Evolutionary conservation across 1,139 yeast species (phyloP), one percentile per base, ranked within the genome.

Genomic region (Taphrina betulina): DNA sequence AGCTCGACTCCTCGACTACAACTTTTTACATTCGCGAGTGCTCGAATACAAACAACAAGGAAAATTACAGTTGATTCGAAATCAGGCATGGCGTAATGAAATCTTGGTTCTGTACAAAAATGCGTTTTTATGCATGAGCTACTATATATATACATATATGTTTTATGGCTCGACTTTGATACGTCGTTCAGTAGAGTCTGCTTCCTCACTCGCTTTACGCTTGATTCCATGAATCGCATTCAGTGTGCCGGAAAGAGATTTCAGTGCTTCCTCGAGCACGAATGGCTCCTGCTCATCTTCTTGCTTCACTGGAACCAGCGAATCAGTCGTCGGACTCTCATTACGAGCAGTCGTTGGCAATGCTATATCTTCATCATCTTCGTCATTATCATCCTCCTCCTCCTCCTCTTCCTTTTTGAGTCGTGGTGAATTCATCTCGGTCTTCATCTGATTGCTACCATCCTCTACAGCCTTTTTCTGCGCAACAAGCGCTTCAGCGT

Each of bases 401-500:
- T n/a, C 22, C 41, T 12, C 22, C 2, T 22, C 31, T n/a, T 23
- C 20, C 10, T n/a, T 8, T 16, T 22, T 12, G 5, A 16, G 19
- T 8, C 29, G 26, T 19, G 31, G 33, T 8, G 51, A 31, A 17
- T 22, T 22, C 8, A 26, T 37, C 20, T 43, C 14, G 2, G 37
- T 20, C n/a, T n/a, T 29, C 33, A 2, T 12, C 33, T 12, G 33
- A 12, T 12, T 12, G 33, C 33, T 29, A 12, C 33, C n/a, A n/a
- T n/a, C n/a, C n/a, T n/a, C n/a, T n/a, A n/a, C n/a, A n/a, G n/a
- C n/a, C 38, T 17, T 34, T 34, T 2, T 12, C 28, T 43, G 56
- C 14, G 54, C 42, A 14, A 28, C 59, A 10, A 24, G 78, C 12
- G 95, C 81, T 66, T 90, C 96, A 41, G 81, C 76, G 67, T 77